Base-by-base conservation (phyloP, 345 rosid genomes). In the Leavenworthia alabamica region DNA sequence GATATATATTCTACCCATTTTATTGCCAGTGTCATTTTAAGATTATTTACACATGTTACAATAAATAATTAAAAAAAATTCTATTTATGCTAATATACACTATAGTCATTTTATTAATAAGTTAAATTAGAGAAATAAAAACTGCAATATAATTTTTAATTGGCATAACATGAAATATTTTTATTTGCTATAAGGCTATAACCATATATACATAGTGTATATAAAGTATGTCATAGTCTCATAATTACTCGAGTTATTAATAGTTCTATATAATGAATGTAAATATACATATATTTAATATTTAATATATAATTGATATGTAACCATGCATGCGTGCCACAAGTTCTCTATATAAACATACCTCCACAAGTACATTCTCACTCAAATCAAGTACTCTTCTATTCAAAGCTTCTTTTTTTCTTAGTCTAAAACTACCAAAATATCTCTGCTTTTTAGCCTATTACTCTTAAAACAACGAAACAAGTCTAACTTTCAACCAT, bases 301-400 rank as follows among this genome's bases (percentile, higher is more conserved):
- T 3, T 10, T 14, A 44, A 13, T 53, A 7, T 11, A 29, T 41
- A 23, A 7, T 15, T 12, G 35, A 12, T 16, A 36, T 39, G 29
- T 39, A 48, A 49, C 13, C 33, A 32, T 43, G 67, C 67, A 60
- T 24, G 72, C 72, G 48, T 39, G 43, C 64, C 65, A 49, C 35
- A 17, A 50, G 50, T 6, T 15, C 33, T 47, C 51, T 31, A 62
- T 62, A 62, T 46, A 62, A 2, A 55, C 24, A 43, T 19, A 35
- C 73, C 35, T 47, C 37, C 62, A 61, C 62, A 35, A 60, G 56
- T 44, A 31, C 28, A 29, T 2, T n/a, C 20, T 56, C 47, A 16
- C 32, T 15, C 66, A 68, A 51, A 41, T 12, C 53, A 59, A 1
- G 6, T 31, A 23, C 5, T 59, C 29, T 29, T 36, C 27, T 39